These are phyloP conservation scores for Puccinia polysora DNA, from an alignment of 1,284 basidiomycete species.

Conservation along the genomic window DNA sequence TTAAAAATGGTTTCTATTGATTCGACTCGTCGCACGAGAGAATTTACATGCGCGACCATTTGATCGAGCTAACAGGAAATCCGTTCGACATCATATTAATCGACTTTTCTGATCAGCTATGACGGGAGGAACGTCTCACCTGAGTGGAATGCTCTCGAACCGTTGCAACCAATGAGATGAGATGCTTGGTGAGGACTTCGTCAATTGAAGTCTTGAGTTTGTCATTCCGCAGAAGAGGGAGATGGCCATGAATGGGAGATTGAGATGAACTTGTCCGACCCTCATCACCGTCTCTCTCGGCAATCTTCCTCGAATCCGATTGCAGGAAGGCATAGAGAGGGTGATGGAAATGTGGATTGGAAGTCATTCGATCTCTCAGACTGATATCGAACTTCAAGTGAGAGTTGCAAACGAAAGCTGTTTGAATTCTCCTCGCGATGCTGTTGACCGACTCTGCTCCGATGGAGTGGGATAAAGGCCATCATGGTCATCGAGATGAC, in stretches of 20 bases:
- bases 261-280: neutral
- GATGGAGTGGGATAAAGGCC: too few relatives aligned
- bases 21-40: constrained; percentile 25
- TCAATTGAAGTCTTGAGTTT: neutral
- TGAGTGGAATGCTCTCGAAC: constrained; percentile 12
- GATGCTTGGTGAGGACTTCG: neutral
- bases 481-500: too few relatives aligned
- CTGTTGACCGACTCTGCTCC: too few relatives aligned
- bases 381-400: too few relatives aligned
- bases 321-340: constrained; percentile 27
- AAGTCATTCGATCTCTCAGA: too few relatives aligned
- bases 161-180: constrained; percentile 16
- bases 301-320: neutral
- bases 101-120: neutral
- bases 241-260: too few relatives aligned
- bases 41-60: constrained; percentile 14
- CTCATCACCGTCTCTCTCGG: neutral
- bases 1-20: constrained; percentile 13
- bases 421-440: too few relatives aligned
- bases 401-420: too few relatives aligned
- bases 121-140: neutral
- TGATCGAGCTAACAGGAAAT: constrained; percentile 14
- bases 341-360: constrained; percentile 3
- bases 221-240: neutral
- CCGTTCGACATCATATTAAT: neutral